Percentiles rank a stretch among this genome's conserved stretches.
phyloP scores from a whole-genome alignment of 768 basidiomycete genomes.

The Phanerochaete sordida region DNA sequence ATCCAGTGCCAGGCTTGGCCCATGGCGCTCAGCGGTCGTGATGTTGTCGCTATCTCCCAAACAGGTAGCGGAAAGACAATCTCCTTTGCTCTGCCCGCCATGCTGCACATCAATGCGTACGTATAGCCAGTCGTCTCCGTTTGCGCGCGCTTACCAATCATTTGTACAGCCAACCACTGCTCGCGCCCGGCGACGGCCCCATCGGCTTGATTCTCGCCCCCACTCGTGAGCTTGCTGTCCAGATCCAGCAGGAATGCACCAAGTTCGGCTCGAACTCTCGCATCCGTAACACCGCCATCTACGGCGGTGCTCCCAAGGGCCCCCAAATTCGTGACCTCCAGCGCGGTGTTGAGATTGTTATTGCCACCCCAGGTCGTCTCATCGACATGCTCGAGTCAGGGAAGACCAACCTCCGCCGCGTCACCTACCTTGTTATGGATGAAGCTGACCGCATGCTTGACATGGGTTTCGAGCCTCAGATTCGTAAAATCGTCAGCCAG shows the following conservation, averaged over 20 bases:
- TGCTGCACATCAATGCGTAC: slow-evolving; percentile 99
- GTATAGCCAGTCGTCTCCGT: slow-evolving; percentile 25
- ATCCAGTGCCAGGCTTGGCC: slow-evolving; percentile 99
- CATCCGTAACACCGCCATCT: slow-evolving; percentile 98
- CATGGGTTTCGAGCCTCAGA: slow-evolving; percentile 99
- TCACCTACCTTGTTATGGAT: slow-evolving; percentile 98
- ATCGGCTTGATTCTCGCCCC: slow-evolving; percentile 96
- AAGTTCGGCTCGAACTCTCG: slow-evolving; percentile 94
- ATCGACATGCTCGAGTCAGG: slow-evolving; percentile 98
- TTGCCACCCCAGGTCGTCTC: slow-evolving; percentile 99
- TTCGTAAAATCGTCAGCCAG: slow-evolving; percentile 95
- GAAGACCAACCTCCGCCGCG: slow-evolving; percentile 93
- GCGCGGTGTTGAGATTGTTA: slow-evolving; percentile 95
- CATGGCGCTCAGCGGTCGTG: slow-evolving; percentile 93
- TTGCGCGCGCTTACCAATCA: background rate
- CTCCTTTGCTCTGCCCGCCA: slow-evolving; percentile 95
- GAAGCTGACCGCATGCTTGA: slow-evolving; percentile 99
- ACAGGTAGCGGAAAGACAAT: slow-evolving; percentile 99
- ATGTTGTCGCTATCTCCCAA: slow-evolving; percentile 95
- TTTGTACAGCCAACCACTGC: slow-evolving; percentile 84
- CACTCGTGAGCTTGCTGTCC: slow-evolving; percentile 97
- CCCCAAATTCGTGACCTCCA: slow-evolving; percentile 97
- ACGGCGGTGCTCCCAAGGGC: slow-evolving; percentile 98
- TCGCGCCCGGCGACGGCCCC: slow-evolving; percentile 93
- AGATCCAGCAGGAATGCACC: slow-evolving; percentile 98